Evolutionary conservation across 495 filamentous ascomycete genomes (phyloP).

Genomic region (Xylaria scruposa): DNA sequence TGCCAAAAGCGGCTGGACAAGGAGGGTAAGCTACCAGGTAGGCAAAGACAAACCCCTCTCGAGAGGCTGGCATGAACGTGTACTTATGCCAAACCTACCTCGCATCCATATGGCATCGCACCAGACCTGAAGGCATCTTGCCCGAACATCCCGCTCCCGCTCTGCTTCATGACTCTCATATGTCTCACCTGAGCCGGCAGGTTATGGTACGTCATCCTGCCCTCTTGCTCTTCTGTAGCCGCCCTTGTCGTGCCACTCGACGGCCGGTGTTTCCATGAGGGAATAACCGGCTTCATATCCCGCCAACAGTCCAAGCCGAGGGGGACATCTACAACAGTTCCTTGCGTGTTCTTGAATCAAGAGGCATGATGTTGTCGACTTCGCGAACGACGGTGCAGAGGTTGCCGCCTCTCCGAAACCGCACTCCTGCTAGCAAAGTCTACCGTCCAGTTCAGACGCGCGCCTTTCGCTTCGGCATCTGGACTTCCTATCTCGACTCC

Average conservation of each 20-base stretch:
- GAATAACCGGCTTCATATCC: neutral
- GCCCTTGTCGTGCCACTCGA: neutral
- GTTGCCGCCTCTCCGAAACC: slow-evolving; percentile 38
- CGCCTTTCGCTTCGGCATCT: slow-evolving; percentile 52
- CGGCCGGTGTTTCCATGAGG: neutral
- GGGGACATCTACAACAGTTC: neutral
- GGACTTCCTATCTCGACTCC: slow-evolving; percentile 50
- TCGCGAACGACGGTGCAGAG: slow-evolving; percentile 39
- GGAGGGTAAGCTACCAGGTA: neutral
- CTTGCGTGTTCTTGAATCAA: neutral
- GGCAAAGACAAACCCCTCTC: slow-evolving; percentile 3
- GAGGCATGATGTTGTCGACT: slow-evolving; percentile 46
- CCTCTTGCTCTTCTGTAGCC: neutral
- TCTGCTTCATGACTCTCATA: neutral
- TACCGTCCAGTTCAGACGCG: slow-evolving; percentile 48
- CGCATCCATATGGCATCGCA: neutral
- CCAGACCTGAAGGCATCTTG: neutral
- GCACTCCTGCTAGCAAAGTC: slow-evolving; percentile 28
- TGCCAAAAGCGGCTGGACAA: neutral
- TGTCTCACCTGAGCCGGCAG: neutral
- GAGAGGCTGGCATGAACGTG: neutral
- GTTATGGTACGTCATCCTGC: slow-evolving; percentile 13
- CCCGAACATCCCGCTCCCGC: neutral
- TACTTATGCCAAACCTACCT: neutral
- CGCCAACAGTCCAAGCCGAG: neutral